Conservation (phyloP, 108 stramenopile genomes). For the Aurantiochytrium sp. region DNA sequence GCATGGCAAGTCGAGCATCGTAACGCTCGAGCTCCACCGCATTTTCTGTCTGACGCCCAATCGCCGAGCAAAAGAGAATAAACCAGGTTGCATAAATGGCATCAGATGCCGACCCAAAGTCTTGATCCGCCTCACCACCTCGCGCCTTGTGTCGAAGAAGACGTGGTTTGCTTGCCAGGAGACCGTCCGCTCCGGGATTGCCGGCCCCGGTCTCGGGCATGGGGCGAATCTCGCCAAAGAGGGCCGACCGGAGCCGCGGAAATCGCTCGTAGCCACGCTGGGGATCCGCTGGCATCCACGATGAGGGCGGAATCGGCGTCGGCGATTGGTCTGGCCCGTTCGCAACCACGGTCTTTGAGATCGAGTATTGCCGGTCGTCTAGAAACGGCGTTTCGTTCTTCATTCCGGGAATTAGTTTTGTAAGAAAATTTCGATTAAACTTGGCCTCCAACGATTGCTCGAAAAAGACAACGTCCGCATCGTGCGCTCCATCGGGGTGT, state of each 20-base stretch:
- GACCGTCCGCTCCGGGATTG: not conserved
- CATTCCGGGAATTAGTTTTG: conserved; percentile 21
- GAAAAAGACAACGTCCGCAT: conserved; percentile 72
- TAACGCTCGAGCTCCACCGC: not conserved
- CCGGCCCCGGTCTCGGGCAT: conserved; percentile 7
- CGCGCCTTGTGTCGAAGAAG: not conserved
- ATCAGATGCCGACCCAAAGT: not conserved
- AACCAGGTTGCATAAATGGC: conserved; percentile 17
- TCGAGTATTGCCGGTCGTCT: conserved; percentile 28
- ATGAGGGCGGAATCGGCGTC: not conserved
- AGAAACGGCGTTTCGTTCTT: not conserved
- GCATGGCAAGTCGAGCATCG: not conserved
- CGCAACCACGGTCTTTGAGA: not conserved
- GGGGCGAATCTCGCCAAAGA: conserved; percentile 4
- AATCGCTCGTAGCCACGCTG: not conserved
- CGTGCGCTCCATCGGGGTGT: conserved; percentile 60
- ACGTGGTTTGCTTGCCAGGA: not conserved
- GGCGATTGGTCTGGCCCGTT: not conserved
- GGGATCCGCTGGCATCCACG: not conserved
- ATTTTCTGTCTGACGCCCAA: not conserved
- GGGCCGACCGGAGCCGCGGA: not conserved
- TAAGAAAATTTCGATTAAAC: conserved; percentile 58
- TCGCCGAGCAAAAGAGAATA: not conserved
- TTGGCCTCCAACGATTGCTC: conserved; percentile 66
- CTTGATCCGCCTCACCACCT: not conserved